These are phyloP conservation scores for Cadophora sp. DNA, from an alignment of 2,329 filamentous ascomycete genomes.

Conservation along the genomic window DNA sequence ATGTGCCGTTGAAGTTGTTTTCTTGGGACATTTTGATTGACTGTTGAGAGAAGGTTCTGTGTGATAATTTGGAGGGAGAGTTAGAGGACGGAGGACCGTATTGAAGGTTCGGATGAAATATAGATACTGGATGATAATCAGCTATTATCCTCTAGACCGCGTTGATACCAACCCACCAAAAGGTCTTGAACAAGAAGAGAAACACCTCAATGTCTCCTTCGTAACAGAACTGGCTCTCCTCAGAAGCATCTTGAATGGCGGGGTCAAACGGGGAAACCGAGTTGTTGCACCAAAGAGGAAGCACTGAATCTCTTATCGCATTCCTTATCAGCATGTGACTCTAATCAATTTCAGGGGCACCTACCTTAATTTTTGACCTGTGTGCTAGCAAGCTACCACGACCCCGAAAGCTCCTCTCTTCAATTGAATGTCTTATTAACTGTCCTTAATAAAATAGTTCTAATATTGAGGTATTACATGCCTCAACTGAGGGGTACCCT, in stretches of 20 bases:
- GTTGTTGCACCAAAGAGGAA: constrained; percentile 2
- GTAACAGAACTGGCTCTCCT: neutral
- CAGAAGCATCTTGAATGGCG: constrained; percentile 17
- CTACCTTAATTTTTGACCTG: too few relatives aligned
- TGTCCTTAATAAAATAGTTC: too few relatives aligned
- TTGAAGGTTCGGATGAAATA: neutral
- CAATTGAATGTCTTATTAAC: too few relatives aligned
- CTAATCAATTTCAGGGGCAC: neutral
- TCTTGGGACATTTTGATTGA: constrained; percentile 1
- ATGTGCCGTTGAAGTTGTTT: neutral
- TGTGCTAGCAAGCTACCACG: too few relatives aligned
- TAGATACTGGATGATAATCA: neutral
- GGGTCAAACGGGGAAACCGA: neutral
- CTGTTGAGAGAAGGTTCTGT: constrained; percentile 3
- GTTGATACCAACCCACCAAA: neutral
- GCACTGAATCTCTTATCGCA: neutral
- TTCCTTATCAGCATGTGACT: constrained; percentile 12
- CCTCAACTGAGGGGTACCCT: too few relatives aligned
- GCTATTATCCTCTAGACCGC: neutral
- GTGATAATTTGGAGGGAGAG: neutral
- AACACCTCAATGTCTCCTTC: neutral
- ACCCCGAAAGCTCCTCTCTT: too few relatives aligned
- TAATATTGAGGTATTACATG: too few relatives aligned
- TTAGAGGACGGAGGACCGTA: neutral
- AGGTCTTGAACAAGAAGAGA: neutral